A percentile compares a stretch with the other conserved stretches of the same genome.
Evolutionary conservation across 768 basidiomycete genomes (phyloP).

Genomic region (Podaxis sp.): DNA sequence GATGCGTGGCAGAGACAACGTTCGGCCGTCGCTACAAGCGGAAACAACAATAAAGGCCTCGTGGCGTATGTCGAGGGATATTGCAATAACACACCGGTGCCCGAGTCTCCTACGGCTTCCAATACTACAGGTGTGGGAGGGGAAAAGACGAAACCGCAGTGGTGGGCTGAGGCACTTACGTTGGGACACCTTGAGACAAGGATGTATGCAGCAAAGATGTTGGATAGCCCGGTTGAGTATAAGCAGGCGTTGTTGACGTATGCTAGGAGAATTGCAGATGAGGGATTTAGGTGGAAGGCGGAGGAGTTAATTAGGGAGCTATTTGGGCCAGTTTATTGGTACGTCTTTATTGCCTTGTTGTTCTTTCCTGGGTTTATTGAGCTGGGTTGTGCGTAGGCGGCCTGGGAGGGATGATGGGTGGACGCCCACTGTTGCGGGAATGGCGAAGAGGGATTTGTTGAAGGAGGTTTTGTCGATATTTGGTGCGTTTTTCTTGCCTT

Average conservation of each 20-base stretch:
- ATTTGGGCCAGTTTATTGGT: slow-evolving; percentile 90
- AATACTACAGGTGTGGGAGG: slow-evolving; percentile 33
- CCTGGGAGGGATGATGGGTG: slow-evolving; percentile 65
- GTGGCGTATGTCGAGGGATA: slow-evolving; percentile 49
- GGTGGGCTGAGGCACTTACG: slow-evolving; percentile 83
- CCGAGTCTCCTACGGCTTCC: slow-evolving; percentile 17
- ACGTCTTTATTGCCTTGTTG: slow-evolving; percentile 26
- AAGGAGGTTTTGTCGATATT: slow-evolving; percentile 78
- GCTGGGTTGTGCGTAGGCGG: slow-evolving; percentile 43
- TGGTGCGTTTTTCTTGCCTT: slow-evolving; percentile 46
- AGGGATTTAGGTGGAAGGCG: slow-evolving; percentile 83
- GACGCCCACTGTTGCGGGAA: slow-evolving; percentile 66
- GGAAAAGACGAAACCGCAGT: slow-evolving; percentile 48
- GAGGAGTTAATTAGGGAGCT: slow-evolving; percentile 92
- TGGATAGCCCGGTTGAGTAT: slow-evolving; percentile 87
- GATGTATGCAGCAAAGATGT: slow-evolving; percentile 65
- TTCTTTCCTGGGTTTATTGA: background rate
- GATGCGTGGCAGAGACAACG: slow-evolving; percentile 72
- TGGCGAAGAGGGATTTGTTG: slow-evolving; percentile 79
- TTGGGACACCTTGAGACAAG: slow-evolving; percentile 88
- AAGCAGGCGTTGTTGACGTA: slow-evolving; percentile 73
- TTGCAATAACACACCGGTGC: slow-evolving; percentile 5
- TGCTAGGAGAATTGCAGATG: slow-evolving; percentile 83
- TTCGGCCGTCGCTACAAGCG: background rate
- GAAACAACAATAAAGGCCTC: slow-evolving; percentile 32